phyloP scores from a whole-genome alignment of 805 yeast genomes.

The Barnettozyma botsteinii region DNA sequence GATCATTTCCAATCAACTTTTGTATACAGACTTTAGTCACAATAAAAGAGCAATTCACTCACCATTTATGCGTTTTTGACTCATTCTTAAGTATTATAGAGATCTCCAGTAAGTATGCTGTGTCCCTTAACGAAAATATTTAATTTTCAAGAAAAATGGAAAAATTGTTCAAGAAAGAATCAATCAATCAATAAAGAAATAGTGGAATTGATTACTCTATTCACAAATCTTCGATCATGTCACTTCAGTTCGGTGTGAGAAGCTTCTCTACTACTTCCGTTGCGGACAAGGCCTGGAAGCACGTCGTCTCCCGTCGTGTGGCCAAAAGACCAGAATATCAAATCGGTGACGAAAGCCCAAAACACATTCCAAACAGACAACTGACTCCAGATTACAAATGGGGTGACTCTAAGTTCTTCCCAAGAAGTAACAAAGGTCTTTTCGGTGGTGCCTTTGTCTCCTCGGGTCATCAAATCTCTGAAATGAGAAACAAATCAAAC shows the following conservation, averaged over 20 bases:
- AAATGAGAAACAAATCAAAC: conserved; percentile 63
- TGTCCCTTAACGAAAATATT: too few relatives aligned
- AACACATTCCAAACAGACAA: conserved; percentile 38
- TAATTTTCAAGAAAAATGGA: too few relatives aligned
- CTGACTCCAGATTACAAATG: conserved; percentile 64
- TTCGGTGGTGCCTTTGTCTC: conserved; percentile 84
- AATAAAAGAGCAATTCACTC: too few relatives aligned
- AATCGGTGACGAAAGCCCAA: conserved; percentile 51
- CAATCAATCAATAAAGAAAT: too few relatives aligned
- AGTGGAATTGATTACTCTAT: too few relatives aligned
- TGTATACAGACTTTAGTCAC: too few relatives aligned
- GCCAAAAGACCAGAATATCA: conserved; percentile 38
- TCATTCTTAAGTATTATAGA: too few relatives aligned
- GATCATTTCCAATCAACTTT: too few relatives aligned
- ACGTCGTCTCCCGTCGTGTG: conserved; percentile 43
- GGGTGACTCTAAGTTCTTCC: conserved; percentile 72
- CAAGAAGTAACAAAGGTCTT: conserved; percentile 81
- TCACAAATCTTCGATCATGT: too few relatives aligned
- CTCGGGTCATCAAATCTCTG: conserved; percentile 74
- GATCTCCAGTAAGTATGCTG: too few relatives aligned
- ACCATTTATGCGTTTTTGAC: too few relatives aligned
- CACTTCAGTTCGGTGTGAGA: conserved; percentile 11
- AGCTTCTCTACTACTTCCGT: conserved; percentile 15
- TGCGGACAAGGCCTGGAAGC: conserved; percentile 32
- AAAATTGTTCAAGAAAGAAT: too few relatives aligned